Percentiles rank a stretch among this genome's conserved stretches.
Conservation (phyloP, 2,329 filamentous ascomycete genomes). For the Penicillium rolfsii region DNA sequence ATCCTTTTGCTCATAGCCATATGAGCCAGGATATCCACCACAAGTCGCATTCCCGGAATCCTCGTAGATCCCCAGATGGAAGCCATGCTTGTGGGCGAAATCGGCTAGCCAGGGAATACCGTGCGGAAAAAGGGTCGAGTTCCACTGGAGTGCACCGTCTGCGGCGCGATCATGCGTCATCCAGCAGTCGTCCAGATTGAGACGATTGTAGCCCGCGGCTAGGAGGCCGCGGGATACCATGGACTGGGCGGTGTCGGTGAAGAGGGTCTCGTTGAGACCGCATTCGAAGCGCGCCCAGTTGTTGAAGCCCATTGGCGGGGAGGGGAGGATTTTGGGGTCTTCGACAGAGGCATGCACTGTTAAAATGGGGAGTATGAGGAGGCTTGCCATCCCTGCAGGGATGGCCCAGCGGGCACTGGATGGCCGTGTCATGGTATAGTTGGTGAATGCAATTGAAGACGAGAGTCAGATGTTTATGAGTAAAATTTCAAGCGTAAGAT, state of each 20-base stretch:
- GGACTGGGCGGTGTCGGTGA: constrained; percentile 52
- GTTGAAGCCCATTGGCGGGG: constrained; percentile 58
- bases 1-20: constrained; percentile 48
- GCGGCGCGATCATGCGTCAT: constrained; percentile 40
- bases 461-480: background rate
- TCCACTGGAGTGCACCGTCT: constrained; percentile 48
- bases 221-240: constrained; percentile 50
- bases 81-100: constrained; percentile 45
- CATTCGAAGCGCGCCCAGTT: constrained; percentile 56
- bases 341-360: constrained; percentile 26
- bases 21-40: constrained; percentile 49
- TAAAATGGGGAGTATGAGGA: constrained; percentile 20
- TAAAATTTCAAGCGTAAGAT: background rate
- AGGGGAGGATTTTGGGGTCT: constrained; percentile 34
- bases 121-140: constrained; percentile 47
- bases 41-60: constrained; percentile 52
- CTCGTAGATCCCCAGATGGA: constrained; percentile 53
- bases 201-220: constrained; percentile 42
- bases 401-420: constrained; percentile 7
- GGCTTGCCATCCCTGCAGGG: constrained; percentile 17
- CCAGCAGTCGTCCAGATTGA: constrained; percentile 56
- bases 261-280: constrained; percentile 54
- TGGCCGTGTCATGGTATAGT: constrained; percentile 11
- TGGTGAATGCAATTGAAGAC: background rate
- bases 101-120: constrained; percentile 49